Conservation (phyloP, 805 yeast species). For the Candida dendrica region DNA sequence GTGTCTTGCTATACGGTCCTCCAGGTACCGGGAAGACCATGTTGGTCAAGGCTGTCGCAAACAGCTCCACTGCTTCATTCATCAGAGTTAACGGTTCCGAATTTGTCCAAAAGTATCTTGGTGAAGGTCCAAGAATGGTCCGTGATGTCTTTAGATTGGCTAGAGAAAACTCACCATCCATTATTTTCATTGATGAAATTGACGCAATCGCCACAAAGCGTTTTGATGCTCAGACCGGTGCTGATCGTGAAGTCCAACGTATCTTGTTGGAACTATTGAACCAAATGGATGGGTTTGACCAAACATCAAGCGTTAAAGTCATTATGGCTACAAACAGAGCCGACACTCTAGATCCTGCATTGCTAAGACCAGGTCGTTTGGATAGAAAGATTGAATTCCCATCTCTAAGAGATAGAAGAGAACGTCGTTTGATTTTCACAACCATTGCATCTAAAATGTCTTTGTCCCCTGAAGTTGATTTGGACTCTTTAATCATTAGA, state of each 20-base stretch:
- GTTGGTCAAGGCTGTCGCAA: slow-evolving; percentile 98
- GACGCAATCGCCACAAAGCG: slow-evolving; percentile 99
- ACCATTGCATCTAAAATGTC: slow-evolving; percentile 98
- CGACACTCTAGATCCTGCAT: slow-evolving; percentile 98
- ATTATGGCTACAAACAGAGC: slow-evolving; percentile 99
- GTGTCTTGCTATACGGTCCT: slow-evolving; percentile 96
- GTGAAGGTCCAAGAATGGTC: slow-evolving; percentile 99
- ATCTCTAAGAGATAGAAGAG: slow-evolving; percentile 91
- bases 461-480: slow-evolving; percentile 93
- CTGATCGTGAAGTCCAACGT: slow-evolving; percentile 98
- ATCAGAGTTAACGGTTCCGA: slow-evolving; percentile 97
- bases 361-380: slow-evolving; percentile 95
- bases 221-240: slow-evolving; percentile 99
- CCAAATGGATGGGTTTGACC: slow-evolving; percentile 99
- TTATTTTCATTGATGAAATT: slow-evolving; percentile 95
- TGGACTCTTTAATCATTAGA: slow-evolving; percentile 89
- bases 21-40: slow-evolving; percentile 99
- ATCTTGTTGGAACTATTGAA: slow-evolving; percentile 89
- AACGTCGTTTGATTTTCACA: slow-evolving; percentile 90
- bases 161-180: slow-evolving; percentile 94
- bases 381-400: slow-evolving; percentile 99
- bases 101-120: slow-evolving; percentile 94
- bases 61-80: slow-evolving; percentile 90
- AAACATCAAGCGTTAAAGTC: slow-evolving; percentile 88
- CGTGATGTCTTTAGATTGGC: slow-evolving; percentile 97